Percentiles rank a stretch among this genome's conserved stretches.
These are phyloP conservation scores for Bruguiera sexangula DNA, from an alignment of 345 rosid genomes.

Conservation along the genomic window DNA sequence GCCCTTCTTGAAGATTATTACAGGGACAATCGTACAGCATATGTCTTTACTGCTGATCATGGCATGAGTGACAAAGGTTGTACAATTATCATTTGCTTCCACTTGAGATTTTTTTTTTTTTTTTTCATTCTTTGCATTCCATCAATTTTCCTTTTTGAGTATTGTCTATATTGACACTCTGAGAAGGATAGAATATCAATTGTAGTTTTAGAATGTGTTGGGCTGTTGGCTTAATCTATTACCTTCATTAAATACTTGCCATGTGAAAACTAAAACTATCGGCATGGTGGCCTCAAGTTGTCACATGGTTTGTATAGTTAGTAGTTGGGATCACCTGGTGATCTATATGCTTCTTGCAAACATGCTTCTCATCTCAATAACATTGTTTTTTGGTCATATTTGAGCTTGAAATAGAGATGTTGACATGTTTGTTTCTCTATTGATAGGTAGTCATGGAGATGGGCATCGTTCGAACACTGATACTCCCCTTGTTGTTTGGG, in stretches of 20 bases:
- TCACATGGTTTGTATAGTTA: neutral
- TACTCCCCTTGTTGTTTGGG: conserved; percentile 97
- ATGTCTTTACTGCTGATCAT: conserved; percentile 93
- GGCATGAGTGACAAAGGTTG: conserved; percentile 98
- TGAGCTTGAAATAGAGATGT: neutral
- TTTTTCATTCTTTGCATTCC: neutral
- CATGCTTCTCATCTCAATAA: neutral
- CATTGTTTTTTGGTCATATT: neutral
- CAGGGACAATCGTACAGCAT: conserved; percentile 82
- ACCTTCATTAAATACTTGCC: neutral
- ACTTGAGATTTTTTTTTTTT: neutral
- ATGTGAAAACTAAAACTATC: neutral
- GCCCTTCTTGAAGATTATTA: conserved; percentile 77
- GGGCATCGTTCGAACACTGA: conserved; percentile 94
- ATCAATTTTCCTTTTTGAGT: neutral
- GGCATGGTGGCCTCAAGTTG: neutral
- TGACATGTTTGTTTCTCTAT: conserved; percentile 23
- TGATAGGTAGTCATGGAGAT: conserved; percentile 91
- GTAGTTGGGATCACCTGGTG: neutral
- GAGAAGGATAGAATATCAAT: neutral
- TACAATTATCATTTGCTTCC: conserved; percentile 7
- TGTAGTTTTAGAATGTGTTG: conserved; percentile 1
- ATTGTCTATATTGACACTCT: neutral
- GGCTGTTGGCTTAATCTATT: neutral
- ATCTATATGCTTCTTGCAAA: neutral